Base-by-base conservation (phyloP, 345 rosid genomes). In the Zanthoxylum bungeanum region DNA sequence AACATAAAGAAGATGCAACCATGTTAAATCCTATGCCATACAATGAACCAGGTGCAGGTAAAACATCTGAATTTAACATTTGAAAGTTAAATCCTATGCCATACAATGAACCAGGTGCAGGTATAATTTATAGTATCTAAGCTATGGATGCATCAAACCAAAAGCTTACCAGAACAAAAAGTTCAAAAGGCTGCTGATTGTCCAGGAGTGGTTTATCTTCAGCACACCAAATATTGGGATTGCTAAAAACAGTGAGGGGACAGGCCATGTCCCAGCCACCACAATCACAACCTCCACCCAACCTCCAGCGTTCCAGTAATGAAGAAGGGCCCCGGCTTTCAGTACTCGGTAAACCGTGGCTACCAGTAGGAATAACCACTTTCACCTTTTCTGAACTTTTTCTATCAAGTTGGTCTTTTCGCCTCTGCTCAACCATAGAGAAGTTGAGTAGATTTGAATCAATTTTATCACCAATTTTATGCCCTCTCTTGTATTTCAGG, bases 181-280 rank as follows among this genome's bases (percentile, higher is more conserved):
- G 88, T 78, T 85, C 84, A 66, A 96, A 69, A 72, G 91, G 85
- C 46, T 64, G 82, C 53, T 78, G 85, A 61, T 73, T 79, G 60
- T 84, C 80, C 70, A 77, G 64, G 53, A 82, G 84, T 66, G 77
- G 83, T 75, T 66, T 84, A 79, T 85, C 87, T 70, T 85, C 86
- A 12, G 73, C 77, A 80, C 78, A 77, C 39, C 69, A 79, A 67
- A 77, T 77, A 66, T 69, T 58, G 36, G 96, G 80, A 72, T 84
- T 83, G 78, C 86, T 90, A 6, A 96, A 67, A 62, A 93, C 89
- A 17, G 84, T 77, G 37, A 96, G 94, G 21, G 96, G 88, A 67
- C 99, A 96, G 1, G 84, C 94, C 97, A 93, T 93, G 84, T 96
- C 99, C 99, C 99, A 96, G 75, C 98, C 98, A 40, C 99, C 96